Percentiles rank a stretch among this genome's conserved stretches.
Evolutionary conservation across 2,329 filamentous ascomycete genomes (phyloP).

Genomic region (Microcyclospora pomicola): DNA sequence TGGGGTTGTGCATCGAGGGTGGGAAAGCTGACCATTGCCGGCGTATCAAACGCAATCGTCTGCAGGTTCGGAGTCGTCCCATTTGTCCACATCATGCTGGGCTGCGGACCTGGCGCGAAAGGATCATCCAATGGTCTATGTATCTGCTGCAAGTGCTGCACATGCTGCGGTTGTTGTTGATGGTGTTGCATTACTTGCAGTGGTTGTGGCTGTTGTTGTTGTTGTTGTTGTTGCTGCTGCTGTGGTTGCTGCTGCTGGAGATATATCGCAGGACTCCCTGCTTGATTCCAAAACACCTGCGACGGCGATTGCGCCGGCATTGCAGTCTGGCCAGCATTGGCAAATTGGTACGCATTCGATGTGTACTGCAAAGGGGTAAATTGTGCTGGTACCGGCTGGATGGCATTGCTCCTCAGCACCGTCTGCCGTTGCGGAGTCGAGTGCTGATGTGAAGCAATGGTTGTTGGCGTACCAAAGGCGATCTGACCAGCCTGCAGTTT

Average conservation of each 20-base stretch:
- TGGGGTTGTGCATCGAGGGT: too few species aligned
- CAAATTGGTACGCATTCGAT: constrained; percentile 42
- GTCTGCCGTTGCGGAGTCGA: constrained; percentile 16
- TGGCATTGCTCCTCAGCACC: constrained; percentile 3
- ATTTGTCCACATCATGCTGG: constrained; percentile 10
- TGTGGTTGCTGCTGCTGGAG: too few species aligned
- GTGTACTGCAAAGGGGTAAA: constrained; percentile 43
- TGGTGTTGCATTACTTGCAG: constrained; percentile 2
- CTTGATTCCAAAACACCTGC: constrained; percentile 29
- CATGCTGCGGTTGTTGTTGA: too few species aligned
- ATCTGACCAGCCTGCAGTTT: constrained; percentile 29
- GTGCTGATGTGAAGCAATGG: constrained; percentile 19
- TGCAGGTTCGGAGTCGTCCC: constrained; percentile 6
- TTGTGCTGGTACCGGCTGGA: constrained; percentile 28
- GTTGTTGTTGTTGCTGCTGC: too few species aligned
- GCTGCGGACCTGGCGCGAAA: constrained; percentile 13
- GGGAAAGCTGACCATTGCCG: constrained; percentile 20
- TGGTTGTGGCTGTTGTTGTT: constrained; percentile 1
- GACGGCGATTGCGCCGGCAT: constrained; percentile 45
- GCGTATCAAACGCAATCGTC: constrained; percentile 16
- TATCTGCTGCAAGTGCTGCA: background rate
- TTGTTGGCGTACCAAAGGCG: constrained; percentile 28
- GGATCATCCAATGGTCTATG: constrained; percentile 16
- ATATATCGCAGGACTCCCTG: constrained; percentile 7
- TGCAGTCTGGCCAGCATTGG: constrained; percentile 37